A percentile compares a stretch with the other conserved stretches of the same genome.
Conservation (phyloP, 2,329 filamentous ascomycete species). For the Talaromyces funiculosus region DNA sequence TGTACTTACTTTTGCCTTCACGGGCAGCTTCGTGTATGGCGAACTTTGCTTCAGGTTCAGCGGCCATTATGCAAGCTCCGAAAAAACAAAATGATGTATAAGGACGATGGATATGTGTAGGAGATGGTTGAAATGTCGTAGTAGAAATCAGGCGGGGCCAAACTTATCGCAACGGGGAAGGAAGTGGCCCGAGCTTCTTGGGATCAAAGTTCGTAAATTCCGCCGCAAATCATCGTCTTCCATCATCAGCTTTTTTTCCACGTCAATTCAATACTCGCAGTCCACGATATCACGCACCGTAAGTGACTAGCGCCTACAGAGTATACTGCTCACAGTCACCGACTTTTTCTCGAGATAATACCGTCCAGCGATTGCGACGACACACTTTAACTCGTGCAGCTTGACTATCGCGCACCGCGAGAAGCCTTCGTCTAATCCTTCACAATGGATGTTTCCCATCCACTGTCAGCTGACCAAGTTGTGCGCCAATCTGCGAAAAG, state of each 20-base stretch:
- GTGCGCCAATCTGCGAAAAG: conserved; percentile 41
- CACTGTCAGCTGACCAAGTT: conserved; percentile 26
- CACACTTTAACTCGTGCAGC: not conserved
- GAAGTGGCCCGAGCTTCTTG: conserved; percentile 16
- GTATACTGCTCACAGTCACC: too few relatives aligned
- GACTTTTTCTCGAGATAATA: not conserved
- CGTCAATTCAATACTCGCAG: not conserved
- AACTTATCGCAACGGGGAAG: not conserved
- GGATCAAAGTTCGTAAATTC: conserved; percentile 10
- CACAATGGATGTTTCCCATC: conserved; percentile 2
- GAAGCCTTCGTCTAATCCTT: not conserved
- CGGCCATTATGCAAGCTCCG: conserved; percentile 29
- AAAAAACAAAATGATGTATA: not conserved
- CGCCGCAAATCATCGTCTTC: not conserved
- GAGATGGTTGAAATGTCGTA: not conserved
- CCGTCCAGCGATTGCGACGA: not conserved
- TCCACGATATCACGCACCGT: not conserved
- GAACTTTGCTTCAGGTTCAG: conserved; percentile 56
- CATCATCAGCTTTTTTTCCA: not conserved
- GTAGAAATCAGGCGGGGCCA: conserved; percentile 6
- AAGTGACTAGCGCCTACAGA: not conserved
- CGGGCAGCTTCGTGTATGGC: conserved; percentile 82
- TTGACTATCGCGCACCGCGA: not conserved
- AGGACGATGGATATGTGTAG: not conserved
- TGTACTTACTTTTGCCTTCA: conserved; percentile 68